Percentiles rank a stretch among this genome's conserved stretches.
Evolutionary conservation across 805 yeast genomes (phyloP).

Genomic region (Barnettozyma populi): DNA sequence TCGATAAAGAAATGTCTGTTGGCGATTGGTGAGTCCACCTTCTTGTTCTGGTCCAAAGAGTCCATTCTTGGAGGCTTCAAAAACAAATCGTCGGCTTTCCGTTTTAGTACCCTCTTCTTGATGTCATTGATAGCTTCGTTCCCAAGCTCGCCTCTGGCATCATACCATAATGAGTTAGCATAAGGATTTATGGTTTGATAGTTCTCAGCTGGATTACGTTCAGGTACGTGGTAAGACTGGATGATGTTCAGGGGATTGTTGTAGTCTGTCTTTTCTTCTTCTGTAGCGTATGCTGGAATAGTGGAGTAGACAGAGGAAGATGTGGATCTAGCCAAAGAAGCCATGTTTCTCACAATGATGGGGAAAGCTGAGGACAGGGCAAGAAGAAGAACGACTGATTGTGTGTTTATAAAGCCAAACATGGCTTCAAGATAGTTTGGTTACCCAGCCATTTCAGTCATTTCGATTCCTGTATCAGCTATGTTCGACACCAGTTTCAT

Average conservation of each 20-base stretch:
- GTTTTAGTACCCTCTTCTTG: slow-evolving; percentile 18
- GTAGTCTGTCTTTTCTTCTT: slow-evolving; percentile 1
- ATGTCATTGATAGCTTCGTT: slow-evolving; percentile 31
- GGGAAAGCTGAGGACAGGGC: not conserved
- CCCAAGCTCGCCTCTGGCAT: slow-evolving; percentile 30
- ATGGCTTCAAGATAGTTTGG: not conserved
- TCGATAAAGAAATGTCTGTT: slow-evolving; percentile 18
- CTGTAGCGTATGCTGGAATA: slow-evolving; percentile 4
- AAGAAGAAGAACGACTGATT: not conserved
- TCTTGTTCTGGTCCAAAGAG: slow-evolving; percentile 20
- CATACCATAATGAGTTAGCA: slow-evolving; percentile 38
- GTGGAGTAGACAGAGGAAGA: slow-evolving; percentile 10
- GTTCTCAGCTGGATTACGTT: slow-evolving; percentile 16
- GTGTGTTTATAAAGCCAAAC: not conserved
- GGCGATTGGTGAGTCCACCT: slow-evolving; percentile 33
- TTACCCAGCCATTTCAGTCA: not conserved
- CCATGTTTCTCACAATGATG: not conserved
- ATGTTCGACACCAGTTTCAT: slow-evolving; percentile 8
- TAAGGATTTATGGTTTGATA: slow-evolving; percentile 32
- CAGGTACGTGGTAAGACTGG: slow-evolving; percentile 20
- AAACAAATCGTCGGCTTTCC: slow-evolving; percentile 7
- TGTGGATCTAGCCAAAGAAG: not conserved
- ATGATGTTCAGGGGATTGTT: slow-evolving; percentile 5
- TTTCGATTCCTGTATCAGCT: not conserved
- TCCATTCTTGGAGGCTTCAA: slow-evolving; percentile 23